Evolutionary conservation across 1,284 basidiomycete genomes (phyloP), one percentile per base, ranked within the genome.

Genomic region (Austroboletus novae-zelandiae): DNA sequence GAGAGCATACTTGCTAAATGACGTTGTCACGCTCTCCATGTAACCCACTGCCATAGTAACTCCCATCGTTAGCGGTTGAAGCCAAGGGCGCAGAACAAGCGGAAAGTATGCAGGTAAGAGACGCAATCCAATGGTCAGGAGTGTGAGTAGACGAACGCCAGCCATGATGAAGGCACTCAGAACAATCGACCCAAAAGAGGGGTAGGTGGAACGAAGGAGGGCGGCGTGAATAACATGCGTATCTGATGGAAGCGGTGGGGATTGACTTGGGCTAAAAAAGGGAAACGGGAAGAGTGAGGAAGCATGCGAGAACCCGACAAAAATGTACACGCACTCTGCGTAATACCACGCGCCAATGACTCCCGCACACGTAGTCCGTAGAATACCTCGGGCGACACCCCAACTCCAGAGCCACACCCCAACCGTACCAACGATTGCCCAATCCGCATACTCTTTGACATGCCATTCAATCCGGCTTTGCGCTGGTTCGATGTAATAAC

Each of bases 341-440:
- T 94, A 96, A 66, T 96, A 97, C 93, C 94, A 98, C 37, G 89
- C 85, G 1, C 92, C 94, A 35, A 98, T 81, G 2, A 94, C 90
- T 25, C 84, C 88, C 1, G 91, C 86, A 42, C 87, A 84, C 0
- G 86, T 83, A 37, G 89, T 90, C 6, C 91, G 76, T 47, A 94
- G 72, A 1, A 93, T 67, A 1, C 94, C 94, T 30, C 94, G 78
- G 14, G 90, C 83, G 4, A 97, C 85, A 15, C 85, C 89, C 90
- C 93, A 95, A 10, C 82, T 89, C 94, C 94, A 98, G 2, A 94
- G 69, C 91, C 93, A 96, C 0, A 91, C 75, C 1, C 73, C 74
- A 2, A 87, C 72, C 0, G 86, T 80, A 4, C 78, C 76, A 40
- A 79, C 77, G 18, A 94, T 91, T 0, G 89, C 80, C 86, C 89